These are phyloP conservation scores for Fraxinus ornus DNA, from an alignment of 305 asterid genomes.

Conservation along the genomic window DNA sequence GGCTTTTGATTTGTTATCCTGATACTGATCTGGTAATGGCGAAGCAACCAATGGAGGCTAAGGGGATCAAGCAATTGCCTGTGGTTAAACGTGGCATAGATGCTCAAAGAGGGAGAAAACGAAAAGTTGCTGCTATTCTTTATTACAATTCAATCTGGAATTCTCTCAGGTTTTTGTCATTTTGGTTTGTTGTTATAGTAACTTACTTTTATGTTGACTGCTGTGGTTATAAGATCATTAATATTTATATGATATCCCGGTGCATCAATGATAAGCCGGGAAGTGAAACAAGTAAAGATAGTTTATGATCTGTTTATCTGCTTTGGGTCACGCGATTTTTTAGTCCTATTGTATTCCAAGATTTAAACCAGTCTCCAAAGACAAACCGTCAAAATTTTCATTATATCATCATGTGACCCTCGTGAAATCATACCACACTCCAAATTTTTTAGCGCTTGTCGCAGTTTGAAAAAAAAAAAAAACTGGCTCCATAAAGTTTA, in stretches of 20 bases:
- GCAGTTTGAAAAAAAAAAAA: background rate
- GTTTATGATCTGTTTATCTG: background rate
- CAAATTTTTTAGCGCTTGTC: background rate
- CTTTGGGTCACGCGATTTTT: background rate
- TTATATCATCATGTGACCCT: background rate
- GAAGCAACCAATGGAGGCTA: constrained; percentile 94
- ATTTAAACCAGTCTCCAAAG: background rate
- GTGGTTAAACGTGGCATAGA: constrained; percentile 66
- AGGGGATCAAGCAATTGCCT: constrained; percentile 85
- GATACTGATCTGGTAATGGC: constrained; percentile 59
- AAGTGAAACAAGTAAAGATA: background rate
- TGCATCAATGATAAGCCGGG: background rate
- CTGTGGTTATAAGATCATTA: background rate
- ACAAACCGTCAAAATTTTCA: background rate
- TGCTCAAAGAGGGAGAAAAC: constrained; percentile 62
- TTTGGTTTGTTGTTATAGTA: background rate
- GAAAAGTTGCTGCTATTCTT: constrained; percentile 57
- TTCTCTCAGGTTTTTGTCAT: constrained; percentile 53
- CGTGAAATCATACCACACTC: background rate
- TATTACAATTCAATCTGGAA: constrained; percentile 76
- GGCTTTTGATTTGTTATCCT: constrained; percentile 75
- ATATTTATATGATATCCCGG: background rate
- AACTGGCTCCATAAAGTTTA: background rate
- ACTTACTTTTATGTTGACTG: background rate
- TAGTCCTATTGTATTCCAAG: background rate